These are phyloP conservation scores for Pleodorina starrii DNA, from an alignment of 139 green algal species.

Conservation along the genomic window DNA sequence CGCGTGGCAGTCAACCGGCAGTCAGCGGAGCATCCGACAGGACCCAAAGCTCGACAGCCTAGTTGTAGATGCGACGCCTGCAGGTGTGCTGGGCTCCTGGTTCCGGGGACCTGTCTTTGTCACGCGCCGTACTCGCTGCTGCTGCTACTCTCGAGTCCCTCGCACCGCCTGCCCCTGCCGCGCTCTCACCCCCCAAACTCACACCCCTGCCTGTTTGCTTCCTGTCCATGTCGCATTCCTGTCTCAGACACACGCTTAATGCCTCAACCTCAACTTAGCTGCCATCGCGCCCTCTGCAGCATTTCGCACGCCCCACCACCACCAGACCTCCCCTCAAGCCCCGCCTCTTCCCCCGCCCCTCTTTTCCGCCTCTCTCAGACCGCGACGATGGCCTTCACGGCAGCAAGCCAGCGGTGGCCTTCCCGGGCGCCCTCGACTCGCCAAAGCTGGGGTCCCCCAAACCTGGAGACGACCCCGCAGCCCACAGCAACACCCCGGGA, in stretches of 20 bases:
- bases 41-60: constrained; percentile 5
- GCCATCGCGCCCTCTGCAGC: too few species aligned
- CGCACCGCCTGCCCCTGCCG: neutral
- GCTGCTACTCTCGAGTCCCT: too few species aligned
- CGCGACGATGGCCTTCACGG: neutral
- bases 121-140: too few species aligned
- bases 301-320: neutral
- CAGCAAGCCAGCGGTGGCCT: neutral
- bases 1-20: neutral
- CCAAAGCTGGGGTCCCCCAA: neutral
- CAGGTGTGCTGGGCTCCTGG: neutral
- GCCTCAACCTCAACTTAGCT: too few species aligned
- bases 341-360: neutral
- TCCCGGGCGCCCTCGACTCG: neutral
- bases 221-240: too few species aligned
- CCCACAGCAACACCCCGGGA: neutral
- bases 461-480: neutral
- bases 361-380: neutral
- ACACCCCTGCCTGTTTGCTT: neutral
- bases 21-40: neutral
- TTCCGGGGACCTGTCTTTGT: too few species aligned
- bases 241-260: too few species aligned
- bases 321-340: neutral
- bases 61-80: neutral
- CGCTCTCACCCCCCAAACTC: too few species aligned